These are phyloP conservation scores for Pseudogymnoascus sp. DNA, from an alignment of 2,329 filamentous ascomycete species.

Conservation along the genomic window DNA sequence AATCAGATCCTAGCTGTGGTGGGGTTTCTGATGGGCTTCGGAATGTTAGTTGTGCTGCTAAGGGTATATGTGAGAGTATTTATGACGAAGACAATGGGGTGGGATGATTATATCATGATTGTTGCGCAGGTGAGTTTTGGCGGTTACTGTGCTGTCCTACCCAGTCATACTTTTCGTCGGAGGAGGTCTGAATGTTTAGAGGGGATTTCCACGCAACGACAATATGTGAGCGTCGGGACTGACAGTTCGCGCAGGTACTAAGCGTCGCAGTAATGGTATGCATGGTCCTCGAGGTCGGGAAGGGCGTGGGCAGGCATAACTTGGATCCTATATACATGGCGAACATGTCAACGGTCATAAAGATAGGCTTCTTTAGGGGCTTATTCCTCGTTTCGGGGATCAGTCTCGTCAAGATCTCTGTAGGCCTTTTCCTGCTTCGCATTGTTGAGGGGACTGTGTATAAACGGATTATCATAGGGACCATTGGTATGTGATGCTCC, in stretches of 20 bases:
- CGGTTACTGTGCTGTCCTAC: slow-evolving; percentile 10
- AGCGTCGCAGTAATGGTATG: slow-evolving; percentile 19
- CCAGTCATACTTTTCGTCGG: slow-evolving; percentile 15
- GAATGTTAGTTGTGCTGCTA: slow-evolving; percentile 29
- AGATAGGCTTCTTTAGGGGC: background rate
- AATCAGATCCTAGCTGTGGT: slow-evolving; percentile 32
- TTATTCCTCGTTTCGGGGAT: slow-evolving; percentile 33
- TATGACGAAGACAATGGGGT: slow-evolving; percentile 38
- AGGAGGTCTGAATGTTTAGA: background rate
- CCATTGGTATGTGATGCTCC: slow-evolving; percentile 31
- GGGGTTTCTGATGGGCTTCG: slow-evolving; percentile 29
- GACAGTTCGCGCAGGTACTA: slow-evolving; percentile 16
- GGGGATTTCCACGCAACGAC: background rate
- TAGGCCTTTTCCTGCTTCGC: slow-evolving; percentile 38
- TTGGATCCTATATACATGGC: background rate
- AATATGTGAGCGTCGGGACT: background rate
- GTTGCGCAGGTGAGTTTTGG: slow-evolving; percentile 31
- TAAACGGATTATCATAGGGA: slow-evolving; percentile 33
- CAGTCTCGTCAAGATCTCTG: slow-evolving; percentile 39
- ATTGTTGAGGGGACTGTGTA: slow-evolving; percentile 33
- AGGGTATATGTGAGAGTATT: slow-evolving; percentile 36
- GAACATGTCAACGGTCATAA: background rate
- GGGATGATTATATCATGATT: slow-evolving; percentile 40
- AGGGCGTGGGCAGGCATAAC: background rate
- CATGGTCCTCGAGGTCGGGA: background rate